Evolutionary conservation across 1,284 basidiomycete species (phyloP).

Genomic region (Tausonia pullulans): DNA sequence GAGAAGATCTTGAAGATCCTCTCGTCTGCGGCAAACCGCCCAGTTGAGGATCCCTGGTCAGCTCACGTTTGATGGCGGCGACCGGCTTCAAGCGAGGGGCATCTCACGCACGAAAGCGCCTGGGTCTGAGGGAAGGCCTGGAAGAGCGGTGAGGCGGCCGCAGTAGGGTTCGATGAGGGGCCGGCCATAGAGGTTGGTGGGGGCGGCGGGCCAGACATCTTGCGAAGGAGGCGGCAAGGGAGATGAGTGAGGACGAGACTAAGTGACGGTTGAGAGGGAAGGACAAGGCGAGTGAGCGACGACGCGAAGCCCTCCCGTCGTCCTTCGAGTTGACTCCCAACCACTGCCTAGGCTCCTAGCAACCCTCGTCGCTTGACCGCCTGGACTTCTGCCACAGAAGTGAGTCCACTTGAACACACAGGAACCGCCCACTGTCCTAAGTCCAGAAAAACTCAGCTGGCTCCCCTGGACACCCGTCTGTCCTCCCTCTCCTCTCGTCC

Average conservation of each 20-base stretch:
- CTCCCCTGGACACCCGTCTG: too few species aligned
- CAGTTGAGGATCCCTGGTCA: background rate
- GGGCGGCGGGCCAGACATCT: background rate
- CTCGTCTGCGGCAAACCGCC: slow-evolving; percentile 43
- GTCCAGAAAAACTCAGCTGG: too few species aligned
- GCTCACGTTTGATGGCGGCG: background rate
- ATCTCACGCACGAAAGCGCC: slow-evolving; percentile 5
- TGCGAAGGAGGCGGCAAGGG: too few species aligned
- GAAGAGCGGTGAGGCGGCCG: background rate
- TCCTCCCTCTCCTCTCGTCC: background rate
- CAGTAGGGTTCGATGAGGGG: background rate
- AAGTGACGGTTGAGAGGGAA: background rate
- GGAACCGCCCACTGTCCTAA: too few species aligned
- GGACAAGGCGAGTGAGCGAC: background rate
- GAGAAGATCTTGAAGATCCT: slow-evolving; percentile 78
- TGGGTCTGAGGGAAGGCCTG: slow-evolving; percentile 5
- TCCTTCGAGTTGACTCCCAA: background rate
- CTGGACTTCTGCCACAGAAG: too few species aligned
- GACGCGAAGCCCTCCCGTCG: too few species aligned
- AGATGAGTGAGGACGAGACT: background rate
- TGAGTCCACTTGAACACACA: too few species aligned
- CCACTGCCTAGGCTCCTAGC: background rate
- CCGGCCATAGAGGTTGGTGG: background rate
- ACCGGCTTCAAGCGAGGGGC: too few species aligned
- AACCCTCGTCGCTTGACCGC: too few species aligned